Evolutionary conservation across 768 basidiomycete genomes (phyloP).

Genomic region (Omphalotus guepiniiformis): DNA sequence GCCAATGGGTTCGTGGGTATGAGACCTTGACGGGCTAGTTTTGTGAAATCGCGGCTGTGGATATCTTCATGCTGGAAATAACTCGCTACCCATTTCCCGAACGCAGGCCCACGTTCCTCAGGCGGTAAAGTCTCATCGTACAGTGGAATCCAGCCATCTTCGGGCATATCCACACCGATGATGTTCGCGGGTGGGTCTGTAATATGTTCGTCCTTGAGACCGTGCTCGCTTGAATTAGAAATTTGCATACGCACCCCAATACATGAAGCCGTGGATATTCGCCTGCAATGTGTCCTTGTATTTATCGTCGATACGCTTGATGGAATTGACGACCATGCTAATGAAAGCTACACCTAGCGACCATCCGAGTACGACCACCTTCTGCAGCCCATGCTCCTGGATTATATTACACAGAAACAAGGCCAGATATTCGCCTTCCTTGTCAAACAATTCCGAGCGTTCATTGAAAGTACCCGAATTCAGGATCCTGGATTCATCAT

Average conservation of each 20-base stretch:
- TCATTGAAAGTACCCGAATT: conserved; percentile 14
- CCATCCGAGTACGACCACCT: conserved; percentile 24
- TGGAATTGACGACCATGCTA: too few relatives aligned
- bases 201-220: too few relatives aligned
- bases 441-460: conserved; percentile 15
- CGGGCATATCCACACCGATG: conserved; percentile 16
- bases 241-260: not conserved
- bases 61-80: conserved; percentile 17
- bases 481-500: conserved; percentile 19
- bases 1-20: conserved; percentile 3
- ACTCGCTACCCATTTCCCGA: conserved; percentile 20
- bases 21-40: conserved; percentile 8
- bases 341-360: conserved; percentile 25
- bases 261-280: not conserved
- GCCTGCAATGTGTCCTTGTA: not conserved
- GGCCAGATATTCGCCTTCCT: conserved; percentile 26
- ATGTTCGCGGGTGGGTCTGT: conserved; percentile 22
- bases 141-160: conserved; percentile 17
- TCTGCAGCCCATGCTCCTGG: conserved; percentile 10
- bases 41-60: conserved; percentile 8
- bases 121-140: conserved; percentile 18
- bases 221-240: not conserved
- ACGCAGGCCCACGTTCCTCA: conserved; percentile 14
- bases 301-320: too few relatives aligned
- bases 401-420: conserved; percentile 25